A percentile compares a stretch with the other conserved stretches of the same genome.
Evolutionary conservation across 148 eudicot species (phyloP).

Genomic region (Oxyria digyna): DNA sequence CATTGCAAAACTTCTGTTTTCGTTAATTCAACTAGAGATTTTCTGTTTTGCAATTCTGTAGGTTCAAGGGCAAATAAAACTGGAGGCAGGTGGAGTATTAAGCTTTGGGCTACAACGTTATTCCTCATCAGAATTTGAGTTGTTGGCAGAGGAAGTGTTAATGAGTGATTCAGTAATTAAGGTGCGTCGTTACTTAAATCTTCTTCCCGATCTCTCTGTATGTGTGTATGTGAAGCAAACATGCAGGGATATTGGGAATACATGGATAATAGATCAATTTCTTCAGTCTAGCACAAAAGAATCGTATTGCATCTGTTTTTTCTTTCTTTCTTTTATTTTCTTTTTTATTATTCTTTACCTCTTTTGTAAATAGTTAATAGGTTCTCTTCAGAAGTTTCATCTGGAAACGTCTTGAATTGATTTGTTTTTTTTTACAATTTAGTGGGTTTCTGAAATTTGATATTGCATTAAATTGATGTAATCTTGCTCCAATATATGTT

Average conservation of each 20-base stretch:
- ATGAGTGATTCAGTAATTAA: conserved; percentile 93
- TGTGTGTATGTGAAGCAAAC: no score
- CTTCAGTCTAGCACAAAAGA: background rate
- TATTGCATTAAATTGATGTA: background rate
- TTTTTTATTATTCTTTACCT: background rate
- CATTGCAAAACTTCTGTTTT: background rate
- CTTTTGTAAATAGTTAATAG: background rate
- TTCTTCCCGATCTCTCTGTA: background rate
- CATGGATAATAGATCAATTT: background rate
- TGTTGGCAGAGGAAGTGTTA: conserved; percentile 87
- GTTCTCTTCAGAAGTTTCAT: background rate
- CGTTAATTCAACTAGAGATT: background rate
- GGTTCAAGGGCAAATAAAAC: conserved; percentile 95
- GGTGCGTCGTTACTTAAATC: conserved; percentile 26
- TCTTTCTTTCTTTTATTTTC: background rate
- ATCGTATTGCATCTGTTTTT: background rate
- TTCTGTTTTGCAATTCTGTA: conserved; percentile 13
- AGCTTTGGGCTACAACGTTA: conserved; percentile 91
- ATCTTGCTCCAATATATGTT: background rate
- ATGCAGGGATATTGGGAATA: background rate
- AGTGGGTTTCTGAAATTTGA: background rate
- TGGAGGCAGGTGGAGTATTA: conserved; percentile 58
- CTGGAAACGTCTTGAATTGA: background rate
- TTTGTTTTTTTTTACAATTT: background rate
- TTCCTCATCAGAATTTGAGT: conserved; percentile 82